A percentile compares a stretch with the other conserved stretches of the same genome.
These are phyloP conservation scores for Paraurostyla sp. DNA, from an alignment of 73 alveolate species.

Conservation along the genomic window DNA sequence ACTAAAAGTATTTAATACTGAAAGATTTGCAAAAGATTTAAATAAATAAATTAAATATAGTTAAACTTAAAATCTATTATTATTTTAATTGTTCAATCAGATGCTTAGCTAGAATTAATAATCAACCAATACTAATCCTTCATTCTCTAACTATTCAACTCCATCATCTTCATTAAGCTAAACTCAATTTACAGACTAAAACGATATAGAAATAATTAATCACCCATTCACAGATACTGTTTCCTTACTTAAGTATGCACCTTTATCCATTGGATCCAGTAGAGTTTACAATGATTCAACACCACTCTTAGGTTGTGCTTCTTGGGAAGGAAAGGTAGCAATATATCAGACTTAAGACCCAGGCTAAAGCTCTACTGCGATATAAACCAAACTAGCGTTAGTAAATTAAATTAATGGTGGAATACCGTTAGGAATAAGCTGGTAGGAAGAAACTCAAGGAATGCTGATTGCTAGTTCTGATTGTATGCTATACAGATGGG, in stretches of 20 bases:
- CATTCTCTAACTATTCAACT: too few relatives aligned
- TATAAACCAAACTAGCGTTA: neutral
- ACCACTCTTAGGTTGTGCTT: slow-evolving; percentile 33
- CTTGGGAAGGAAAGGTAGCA: slow-evolving; percentile 51
- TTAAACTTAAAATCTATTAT: too few relatives aligned
- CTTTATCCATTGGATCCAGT: neutral
- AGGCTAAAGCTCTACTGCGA: neutral
- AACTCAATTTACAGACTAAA: too few relatives aligned
- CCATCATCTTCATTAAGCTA: too few relatives aligned
- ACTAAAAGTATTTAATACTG: neutral
- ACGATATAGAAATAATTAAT: neutral
- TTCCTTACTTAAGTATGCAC: slow-evolving; percentile 29
- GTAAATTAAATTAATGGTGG: slow-evolving; percentile 14
- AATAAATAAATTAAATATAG: neutral
- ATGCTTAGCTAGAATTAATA: too few relatives aligned
- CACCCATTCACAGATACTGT: slow-evolving; percentile 7
- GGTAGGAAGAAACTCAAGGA: slow-evolving; percentile 51
- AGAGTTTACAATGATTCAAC: neutral
- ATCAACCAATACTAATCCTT: too few relatives aligned
- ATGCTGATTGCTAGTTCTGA: slow-evolving; percentile 69
- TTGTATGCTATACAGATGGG: slow-evolving; percentile 61
- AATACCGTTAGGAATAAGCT: slow-evolving; percentile 64
- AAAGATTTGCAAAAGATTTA: neutral
- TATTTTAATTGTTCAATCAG: too few relatives aligned
- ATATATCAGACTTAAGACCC: neutral